phyloP scores from a whole-genome alignment of 495 filamentous ascomycete genomes.

The Xylaria castorea region DNA sequence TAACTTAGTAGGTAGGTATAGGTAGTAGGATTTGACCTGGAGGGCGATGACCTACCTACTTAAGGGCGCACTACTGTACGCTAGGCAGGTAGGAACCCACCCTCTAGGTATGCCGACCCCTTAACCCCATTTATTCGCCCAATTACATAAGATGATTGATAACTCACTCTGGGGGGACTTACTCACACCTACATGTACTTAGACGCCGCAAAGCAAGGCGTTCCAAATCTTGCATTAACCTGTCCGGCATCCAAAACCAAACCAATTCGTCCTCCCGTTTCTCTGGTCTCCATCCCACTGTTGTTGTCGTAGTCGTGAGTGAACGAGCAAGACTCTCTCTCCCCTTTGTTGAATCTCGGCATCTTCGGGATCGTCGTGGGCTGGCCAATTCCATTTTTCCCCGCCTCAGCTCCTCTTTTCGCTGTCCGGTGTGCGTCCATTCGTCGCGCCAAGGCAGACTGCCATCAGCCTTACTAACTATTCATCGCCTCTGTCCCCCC shows the following conservation, averaged over 20 bases:
- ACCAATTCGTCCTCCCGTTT: background rate
- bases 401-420: constrained; percentile 10
- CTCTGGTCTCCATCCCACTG: background rate
- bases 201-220: background rate
- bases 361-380: constrained; percentile 17
- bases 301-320: background rate
- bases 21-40: background rate
- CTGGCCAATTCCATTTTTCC: background rate
- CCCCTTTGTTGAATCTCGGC: constrained; percentile 11
- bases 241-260: background rate
- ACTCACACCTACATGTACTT: background rate
- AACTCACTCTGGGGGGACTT: background rate
- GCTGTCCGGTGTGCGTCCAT: background rate
- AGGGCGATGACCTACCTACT: constrained; percentile 1
- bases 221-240: background rate
- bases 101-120: background rate
- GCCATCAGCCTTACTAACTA: constrained; percentile 8
- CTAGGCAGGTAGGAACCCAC: background rate
- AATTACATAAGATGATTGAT: constrained; percentile 18
- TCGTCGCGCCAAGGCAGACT: constrained; percentile 20
- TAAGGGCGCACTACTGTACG: too few relatives aligned
- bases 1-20: background rate
- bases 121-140: background rate
- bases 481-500: background rate
- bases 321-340: background rate